Evolutionary conservation across 257 asterid genomes (phyloP), one percentile per base, ranked within the genome.

Genomic region (Coffea canephora): DNA sequence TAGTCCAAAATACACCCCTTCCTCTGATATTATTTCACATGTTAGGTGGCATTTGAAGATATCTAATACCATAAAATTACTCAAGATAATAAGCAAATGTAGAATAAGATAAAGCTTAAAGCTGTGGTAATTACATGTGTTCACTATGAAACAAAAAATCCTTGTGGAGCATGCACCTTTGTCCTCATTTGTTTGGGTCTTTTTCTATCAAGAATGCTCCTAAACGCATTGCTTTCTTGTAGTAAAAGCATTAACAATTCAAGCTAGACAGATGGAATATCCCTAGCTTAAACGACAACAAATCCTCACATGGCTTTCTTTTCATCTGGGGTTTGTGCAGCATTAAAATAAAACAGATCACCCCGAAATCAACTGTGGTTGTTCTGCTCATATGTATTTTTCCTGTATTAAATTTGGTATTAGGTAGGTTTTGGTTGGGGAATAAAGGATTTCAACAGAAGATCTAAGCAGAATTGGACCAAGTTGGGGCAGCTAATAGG

Each of bases 391-490:
- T 84, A 23, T 90, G 93, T 89, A 88, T 81, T 87, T 68, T 91
- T 84, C 85, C 81, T 82, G 80, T 88, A 85, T 82, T 84, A 76
- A 78, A 86, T 77, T 78, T 66, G 78, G 87, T 79, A 89, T 91
- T 91, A 91, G 97, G 97, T 92, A 86, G 83, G 87, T 81, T 91
- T 94, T 89, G 94, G 93, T 89, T 86, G 21, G 70, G 76, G 84
- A 65, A 77, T 71, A 81, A 82, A 73, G 70, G 80, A 85, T 84
- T 74, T 57, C 75, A 77, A 82, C 65, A 14, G 73, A 71, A 77
- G 64, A 62, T 10, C 43, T 31, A 77, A 83, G 75, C 11, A 54
- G 1, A 76, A 34, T 41, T 67, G 18, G 41, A 78, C 73, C 73
- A 80, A 73, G 45, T 39, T 67, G 82, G 82, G 71, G n/a, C 68